Conservation (phyloP, 495 filamentous ascomycete species). For the Mycothermus thermophilus region DNA sequence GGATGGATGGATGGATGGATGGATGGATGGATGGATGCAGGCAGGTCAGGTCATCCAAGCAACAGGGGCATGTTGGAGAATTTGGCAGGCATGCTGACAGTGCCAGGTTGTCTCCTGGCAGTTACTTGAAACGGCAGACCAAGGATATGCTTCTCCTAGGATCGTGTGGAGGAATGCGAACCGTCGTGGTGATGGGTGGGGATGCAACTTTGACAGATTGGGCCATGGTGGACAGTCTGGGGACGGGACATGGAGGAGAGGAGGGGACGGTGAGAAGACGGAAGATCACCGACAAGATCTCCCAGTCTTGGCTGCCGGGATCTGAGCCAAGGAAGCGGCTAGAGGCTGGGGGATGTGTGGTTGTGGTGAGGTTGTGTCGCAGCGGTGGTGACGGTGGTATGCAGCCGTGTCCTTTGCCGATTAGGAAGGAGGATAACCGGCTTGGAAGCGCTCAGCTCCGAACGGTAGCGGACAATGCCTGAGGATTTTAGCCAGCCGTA, state of each 20-base stretch:
- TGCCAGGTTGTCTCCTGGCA: constrained; percentile 3
- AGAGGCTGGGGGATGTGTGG: not conserved
- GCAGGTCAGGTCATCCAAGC: constrained; percentile 16
- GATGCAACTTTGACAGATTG: constrained; percentile 6
- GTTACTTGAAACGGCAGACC: too few species aligned
- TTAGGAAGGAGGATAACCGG: constrained; percentile 5
- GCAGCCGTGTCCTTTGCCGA: constrained; percentile 1
- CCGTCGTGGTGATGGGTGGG: constrained; percentile 9
- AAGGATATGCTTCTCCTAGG: too few species aligned
- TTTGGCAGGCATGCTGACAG: constrained; percentile 1
- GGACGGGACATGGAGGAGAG: too few species aligned
- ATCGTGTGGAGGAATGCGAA: too few species aligned
- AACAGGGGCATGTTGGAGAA: constrained; percentile 11
- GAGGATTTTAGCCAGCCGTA: constrained; percentile 8
- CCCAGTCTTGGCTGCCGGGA: constrained; percentile 15
- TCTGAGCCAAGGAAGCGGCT: constrained; percentile 7
- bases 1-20: constrained; percentile 7
- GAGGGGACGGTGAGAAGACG: constrained; percentile 2
- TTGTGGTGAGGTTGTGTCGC: constrained; percentile 2
- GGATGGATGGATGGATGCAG: too few species aligned
- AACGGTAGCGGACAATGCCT: constrained; percentile 6
- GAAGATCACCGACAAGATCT: constrained; percentile 20
- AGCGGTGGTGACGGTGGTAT: constrained; percentile 1
- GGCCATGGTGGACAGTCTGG: not conserved
- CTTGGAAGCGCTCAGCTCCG: constrained; percentile 8